Conservation (phyloP, 208 protist genomes). For the Leishmania arabica region DNA sequence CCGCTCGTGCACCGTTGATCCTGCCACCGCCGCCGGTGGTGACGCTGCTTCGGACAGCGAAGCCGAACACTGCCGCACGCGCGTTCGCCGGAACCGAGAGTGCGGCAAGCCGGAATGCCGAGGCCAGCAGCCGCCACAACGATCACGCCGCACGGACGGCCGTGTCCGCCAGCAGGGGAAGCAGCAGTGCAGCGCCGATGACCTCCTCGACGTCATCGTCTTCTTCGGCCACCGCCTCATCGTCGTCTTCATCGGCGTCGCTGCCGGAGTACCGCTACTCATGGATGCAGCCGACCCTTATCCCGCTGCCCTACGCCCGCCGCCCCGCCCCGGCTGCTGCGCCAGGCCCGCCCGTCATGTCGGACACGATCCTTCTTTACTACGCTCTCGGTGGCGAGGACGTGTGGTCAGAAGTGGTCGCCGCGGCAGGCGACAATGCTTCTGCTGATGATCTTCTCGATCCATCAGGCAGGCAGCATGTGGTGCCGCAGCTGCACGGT, state of each 20-base stretch:
- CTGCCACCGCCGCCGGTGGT: background rate
- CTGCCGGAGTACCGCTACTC: constrained; percentile 23
- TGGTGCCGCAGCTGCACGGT: background rate
- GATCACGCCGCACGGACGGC: background rate
- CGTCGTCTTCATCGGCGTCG: background rate
- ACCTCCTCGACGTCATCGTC: background rate
- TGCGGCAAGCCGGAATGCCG: background rate
- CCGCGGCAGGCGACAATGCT: background rate
- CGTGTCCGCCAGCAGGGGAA: background rate
- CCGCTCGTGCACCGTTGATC: background rate
- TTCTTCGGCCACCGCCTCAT: background rate
- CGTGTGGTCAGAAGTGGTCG: constrained; percentile 3
- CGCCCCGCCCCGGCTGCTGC: background rate
- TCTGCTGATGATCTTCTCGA: background rate
- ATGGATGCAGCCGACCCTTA: constrained; percentile 28
- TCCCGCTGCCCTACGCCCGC: constrained; percentile 14
- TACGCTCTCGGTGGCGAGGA: constrained; percentile 32
- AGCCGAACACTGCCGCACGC: background rate
- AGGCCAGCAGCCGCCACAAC: background rate
- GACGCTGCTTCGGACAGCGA: background rate
- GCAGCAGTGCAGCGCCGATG: background rate
- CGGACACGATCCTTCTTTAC: constrained; percentile 23
- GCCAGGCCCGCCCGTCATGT: background rate
- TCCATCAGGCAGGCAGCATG: background rate
- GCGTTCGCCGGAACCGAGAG: background rate